Base-by-base conservation (phyloP, 106 monocot species). In the Amphibolis antarctica region DNA sequence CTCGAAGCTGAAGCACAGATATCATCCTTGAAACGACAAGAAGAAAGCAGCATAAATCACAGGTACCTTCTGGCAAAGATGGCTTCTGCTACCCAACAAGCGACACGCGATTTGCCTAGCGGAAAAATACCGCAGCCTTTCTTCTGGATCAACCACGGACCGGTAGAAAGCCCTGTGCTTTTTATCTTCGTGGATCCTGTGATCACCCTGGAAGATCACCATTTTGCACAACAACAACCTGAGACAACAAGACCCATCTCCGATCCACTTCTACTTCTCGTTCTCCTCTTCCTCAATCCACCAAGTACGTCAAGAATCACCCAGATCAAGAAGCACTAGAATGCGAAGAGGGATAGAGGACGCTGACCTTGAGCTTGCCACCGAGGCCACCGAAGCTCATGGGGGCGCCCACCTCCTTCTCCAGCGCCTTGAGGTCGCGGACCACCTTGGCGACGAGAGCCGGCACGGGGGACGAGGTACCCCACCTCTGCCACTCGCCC, bases 401-500 rank as follows among this genome's bases (percentile, higher is more conserved):
- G 42, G 18, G 46, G 6, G 45, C 51, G 21, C 76, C 81, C 13
- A 58, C 50, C 1, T 86, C 79, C 31, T 13, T 71, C 73, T 83
- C 79, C 58, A 89, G 68, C 4, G 60, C 80, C 53, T 22, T 77
- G 28, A 94, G 17, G 43, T 81, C 68, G 19, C 53, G 15, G 28
- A 86, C 56, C 44, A 83, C 69, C 65, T 81, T 61, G 10, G 67
- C 29, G 53, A 94, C 93, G 69, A 70, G 52, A 51, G 75, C 69
- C 9, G 93, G 89, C 31, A 94, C 48, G 14, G 86, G 86, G 47
- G 93, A 94, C 24, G 83, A 74, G 52, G 86, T 86, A 25, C 93
- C 93, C 93, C 93, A 94, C 5, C 74, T 67, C 77, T 81, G 85
- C 93, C 93, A 89, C 62, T 94, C 93, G 28, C n/a, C 46, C 51